A percentile compares a stretch with the other conserved stretches of the same genome.
phyloP scores from a whole-genome alignment of 768 basidiomycete genomes.

The Tricholoma sp. region DNA sequence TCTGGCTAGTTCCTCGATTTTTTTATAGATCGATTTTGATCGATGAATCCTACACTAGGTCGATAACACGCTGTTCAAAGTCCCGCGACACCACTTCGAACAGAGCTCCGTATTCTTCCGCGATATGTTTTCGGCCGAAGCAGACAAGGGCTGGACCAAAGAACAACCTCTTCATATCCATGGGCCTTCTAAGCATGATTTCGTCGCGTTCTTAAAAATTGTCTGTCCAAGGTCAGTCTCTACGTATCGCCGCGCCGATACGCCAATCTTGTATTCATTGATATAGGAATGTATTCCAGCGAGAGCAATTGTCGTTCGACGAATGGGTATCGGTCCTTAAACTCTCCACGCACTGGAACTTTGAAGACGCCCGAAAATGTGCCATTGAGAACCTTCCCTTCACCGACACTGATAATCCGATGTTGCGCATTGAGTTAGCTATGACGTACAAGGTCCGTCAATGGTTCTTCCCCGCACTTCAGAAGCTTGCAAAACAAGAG shows the following conservation, averaged over 20 bases:
- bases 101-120: slow-evolving; percentile 29
- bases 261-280: background rate
- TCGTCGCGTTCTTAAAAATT: slow-evolving; percentile 12
- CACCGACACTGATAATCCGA: background rate
- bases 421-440: background rate
- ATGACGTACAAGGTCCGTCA: background rate
- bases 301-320: background rate
- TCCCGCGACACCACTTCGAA: slow-evolving; percentile 30
- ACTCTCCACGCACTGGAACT: background rate
- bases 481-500: background rate
- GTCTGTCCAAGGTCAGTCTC: slow-evolving; percentile 23
- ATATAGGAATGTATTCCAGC: background rate
- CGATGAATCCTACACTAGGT: slow-evolving; percentile 18
- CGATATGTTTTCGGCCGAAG: slow-evolving; percentile 26
- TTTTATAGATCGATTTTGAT: background rate
- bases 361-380: background rate
- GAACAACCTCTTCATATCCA: slow-evolving; percentile 23
- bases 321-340: background rate
- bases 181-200: slow-evolving; percentile 19
- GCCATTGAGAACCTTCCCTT: background rate
- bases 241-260: background rate
- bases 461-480: background rate
- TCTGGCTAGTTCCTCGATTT: background rate
- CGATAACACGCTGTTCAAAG: slow-evolving; percentile 32
- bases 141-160: slow-evolving; percentile 22